Evolutionary conservation across 2,329 filamentous ascomycete genomes (phyloP).

Genomic region (Cordyceps tenuipes): DNA sequence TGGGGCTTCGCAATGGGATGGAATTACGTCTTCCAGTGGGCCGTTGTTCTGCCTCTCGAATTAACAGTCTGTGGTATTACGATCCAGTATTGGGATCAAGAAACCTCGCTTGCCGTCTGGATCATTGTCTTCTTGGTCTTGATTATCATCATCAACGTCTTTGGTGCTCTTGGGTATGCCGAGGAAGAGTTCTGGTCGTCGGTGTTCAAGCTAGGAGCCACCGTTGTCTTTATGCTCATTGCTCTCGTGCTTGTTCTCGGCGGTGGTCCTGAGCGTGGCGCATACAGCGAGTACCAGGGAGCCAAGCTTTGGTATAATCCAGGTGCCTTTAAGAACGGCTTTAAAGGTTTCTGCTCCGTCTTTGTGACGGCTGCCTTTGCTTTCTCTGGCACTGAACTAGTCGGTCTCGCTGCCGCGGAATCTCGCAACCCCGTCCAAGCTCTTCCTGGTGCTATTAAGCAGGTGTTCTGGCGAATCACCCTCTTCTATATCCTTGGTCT

Average conservation of each 20-base stretch:
- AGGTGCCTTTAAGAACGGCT: slow-evolving; percentile 60
- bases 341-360: slow-evolving; percentile 64
- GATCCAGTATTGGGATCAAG: slow-evolving; percentile 38
- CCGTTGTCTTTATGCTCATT: slow-evolving; percentile 56
- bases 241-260: slow-evolving; percentile 50
- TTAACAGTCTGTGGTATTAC: slow-evolving; percentile 42
- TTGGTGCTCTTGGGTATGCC: slow-evolving; percentile 46
- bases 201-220: slow-evolving; percentile 48
- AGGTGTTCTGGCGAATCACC: slow-evolving; percentile 56
- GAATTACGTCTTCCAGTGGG: slow-evolving; percentile 40
- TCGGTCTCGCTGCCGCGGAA: slow-evolving; percentile 68
- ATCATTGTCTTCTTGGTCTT: slow-evolving; percentile 46
- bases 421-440: slow-evolving; percentile 61
- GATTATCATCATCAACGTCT: slow-evolving; percentile 46
- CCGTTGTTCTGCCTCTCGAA: slow-evolving; percentile 38
- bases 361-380: slow-evolving; percentile 68
- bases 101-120: slow-evolving; percentile 41
- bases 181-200: slow-evolving; percentile 55
- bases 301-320: slow-evolving; percentile 42
- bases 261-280: slow-evolving; percentile 45
- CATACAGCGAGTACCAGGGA: slow-evolving; percentile 39
- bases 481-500: slow-evolving; percentile 47
- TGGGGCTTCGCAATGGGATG: slow-evolving; percentile 45
- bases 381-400: slow-evolving; percentile 65
- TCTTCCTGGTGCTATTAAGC: slow-evolving; percentile 75